Conservation (phyloP, 768 basidiomycete species). For the Mycena chlorophos region DNA sequence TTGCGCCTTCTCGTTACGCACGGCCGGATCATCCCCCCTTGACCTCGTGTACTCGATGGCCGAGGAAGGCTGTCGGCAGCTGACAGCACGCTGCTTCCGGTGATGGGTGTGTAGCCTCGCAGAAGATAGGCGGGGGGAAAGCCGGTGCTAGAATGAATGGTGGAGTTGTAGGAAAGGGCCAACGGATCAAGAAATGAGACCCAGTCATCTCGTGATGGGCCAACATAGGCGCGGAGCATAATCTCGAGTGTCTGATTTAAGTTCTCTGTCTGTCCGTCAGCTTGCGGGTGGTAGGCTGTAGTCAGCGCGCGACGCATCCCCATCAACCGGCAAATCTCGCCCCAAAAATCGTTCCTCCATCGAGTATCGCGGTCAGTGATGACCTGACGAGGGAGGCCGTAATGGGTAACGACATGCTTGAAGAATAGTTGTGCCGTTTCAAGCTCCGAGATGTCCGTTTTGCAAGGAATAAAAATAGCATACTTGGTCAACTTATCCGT, state of each 20-base stretch:
- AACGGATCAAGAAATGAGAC: slow-evolving; percentile 21
- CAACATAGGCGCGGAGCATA: slow-evolving; percentile 31
- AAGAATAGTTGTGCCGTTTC: slow-evolving; percentile 39
- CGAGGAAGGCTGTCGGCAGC: background rate
- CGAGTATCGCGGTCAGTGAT: slow-evolving; percentile 30
- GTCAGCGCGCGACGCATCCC: slow-evolving; percentile 27
- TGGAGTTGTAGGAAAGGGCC: slow-evolving; percentile 33
- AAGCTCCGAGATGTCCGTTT: slow-evolving; percentile 26
- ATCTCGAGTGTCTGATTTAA: slow-evolving; percentile 35
- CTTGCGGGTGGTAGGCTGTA: slow-evolving; percentile 32
- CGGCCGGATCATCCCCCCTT: background rate
- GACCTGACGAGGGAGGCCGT: slow-evolving; percentile 25
- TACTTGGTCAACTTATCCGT: slow-evolving; percentile 41
- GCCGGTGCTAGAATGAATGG: slow-evolving; percentile 27
- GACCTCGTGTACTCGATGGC: background rate
- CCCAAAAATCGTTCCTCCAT: slow-evolving; percentile 30
- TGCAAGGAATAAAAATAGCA: slow-evolving; percentile 38
- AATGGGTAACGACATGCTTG: slow-evolving; percentile 27
- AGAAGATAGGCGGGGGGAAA: slow-evolving; percentile 31
- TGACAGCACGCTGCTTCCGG: slow-evolving; percentile 1
- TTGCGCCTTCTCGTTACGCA: background rate
- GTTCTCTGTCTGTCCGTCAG: slow-evolving; percentile 39
- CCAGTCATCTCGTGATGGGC: slow-evolving; percentile 28
- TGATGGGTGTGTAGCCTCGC: slow-evolving; percentile 27
- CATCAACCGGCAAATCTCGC: slow-evolving; percentile 26